These are phyloP conservation scores for Candida sp. DNA, from an alignment of 1,139 yeast genomes.

Conservation along the genomic window DNA sequence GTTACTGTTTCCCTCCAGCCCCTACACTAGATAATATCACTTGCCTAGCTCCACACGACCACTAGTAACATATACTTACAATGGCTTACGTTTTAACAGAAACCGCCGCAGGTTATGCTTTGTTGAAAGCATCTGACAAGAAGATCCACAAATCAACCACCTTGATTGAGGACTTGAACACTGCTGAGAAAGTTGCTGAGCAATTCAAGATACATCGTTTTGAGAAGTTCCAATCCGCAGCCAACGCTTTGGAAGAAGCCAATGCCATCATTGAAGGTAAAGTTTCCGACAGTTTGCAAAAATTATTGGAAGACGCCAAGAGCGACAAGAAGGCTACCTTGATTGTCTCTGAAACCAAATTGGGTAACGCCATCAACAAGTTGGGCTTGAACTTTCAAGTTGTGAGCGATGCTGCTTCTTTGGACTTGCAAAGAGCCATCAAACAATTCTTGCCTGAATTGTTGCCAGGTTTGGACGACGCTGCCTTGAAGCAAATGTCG, in stretches of 20 bases:
- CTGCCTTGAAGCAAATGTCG: conserved; percentile 91
- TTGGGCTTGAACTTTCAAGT: conserved; percentile 87
- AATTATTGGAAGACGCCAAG: conserved; percentile 78
- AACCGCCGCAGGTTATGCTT: conserved; percentile 98
- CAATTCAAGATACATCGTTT: conserved; percentile 94
- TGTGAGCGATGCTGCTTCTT: conserved; percentile 92
- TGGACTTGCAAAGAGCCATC: conserved; percentile 94
- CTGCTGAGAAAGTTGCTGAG: conserved; percentile 79
- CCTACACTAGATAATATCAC: no score
- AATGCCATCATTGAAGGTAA: conserved; percentile 92
- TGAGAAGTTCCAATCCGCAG: conserved; percentile 93
- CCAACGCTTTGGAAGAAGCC: conserved; percentile 96
- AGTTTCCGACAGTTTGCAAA: conserved; percentile 84
- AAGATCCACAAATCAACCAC: conserved; percentile 88
- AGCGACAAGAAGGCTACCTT: conserved; percentile 89
- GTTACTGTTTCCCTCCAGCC: neutral
- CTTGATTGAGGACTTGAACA: conserved; percentile 76
- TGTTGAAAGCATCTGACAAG: conserved; percentile 96
- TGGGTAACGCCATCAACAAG: conserved; percentile 96
- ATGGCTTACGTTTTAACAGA: conserved; percentile 98
- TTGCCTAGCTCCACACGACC: neutral
- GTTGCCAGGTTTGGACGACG: conserved; percentile 89
- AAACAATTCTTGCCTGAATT: conserved; percentile 93
- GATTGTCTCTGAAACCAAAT: conserved; percentile 93
- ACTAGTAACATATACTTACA: conserved; percentile 1